Percentiles rank a stretch among this genome's conserved stretches.
phyloP scores from a whole-genome alignment of 176 grass and related monocot genomes.

The Leersia perrieri region DNA sequence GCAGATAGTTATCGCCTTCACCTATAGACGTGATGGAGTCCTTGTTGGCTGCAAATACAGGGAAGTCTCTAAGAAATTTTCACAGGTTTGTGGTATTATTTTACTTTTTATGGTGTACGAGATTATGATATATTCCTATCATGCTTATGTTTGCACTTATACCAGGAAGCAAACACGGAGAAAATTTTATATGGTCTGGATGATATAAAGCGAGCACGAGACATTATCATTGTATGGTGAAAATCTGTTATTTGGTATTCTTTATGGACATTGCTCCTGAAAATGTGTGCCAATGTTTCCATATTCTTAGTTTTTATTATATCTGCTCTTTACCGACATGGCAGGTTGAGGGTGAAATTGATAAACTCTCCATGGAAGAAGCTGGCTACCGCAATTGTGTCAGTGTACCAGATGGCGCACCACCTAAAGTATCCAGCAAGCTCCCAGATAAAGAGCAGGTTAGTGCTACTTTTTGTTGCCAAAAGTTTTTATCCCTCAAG shows the following conservation, averaged over 20 bases:
- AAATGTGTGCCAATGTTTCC: background rate
- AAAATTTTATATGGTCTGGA: slow-evolving; percentile 94
- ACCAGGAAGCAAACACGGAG: slow-evolving; percentile 75
- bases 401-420: slow-evolving; percentile 84
- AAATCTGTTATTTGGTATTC: slow-evolving; percentile 15
- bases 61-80: slow-evolving; percentile 67
- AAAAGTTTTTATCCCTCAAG: background rate
- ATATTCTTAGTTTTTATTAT: slow-evolving; percentile 14
- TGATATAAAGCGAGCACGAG: slow-evolving; percentile 64
- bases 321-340: slow-evolving; percentile 4
- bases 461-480: slow-evolving; percentile 30
- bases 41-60: slow-evolving; percentile 93
- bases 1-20: slow-evolving; percentile 90
- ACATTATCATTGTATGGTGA: slow-evolving; percentile 91
- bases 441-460: slow-evolving; percentile 57
- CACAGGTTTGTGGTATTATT: slow-evolving; percentile 56
- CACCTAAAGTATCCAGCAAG: slow-evolving; percentile 45
- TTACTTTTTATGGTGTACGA: slow-evolving; percentile 7
- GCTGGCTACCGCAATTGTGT: slow-evolving; percentile 86
- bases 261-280: background rate
- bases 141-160: slow-evolving; percentile 25
- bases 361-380: slow-evolving; percentile 98
- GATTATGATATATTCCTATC: slow-evolving; percentile 16
- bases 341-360: slow-evolving; percentile 94
- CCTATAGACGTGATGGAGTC: slow-evolving; percentile 64